phyloP scores from a whole-genome alignment of 305 asterid species.

The Striga hermonthica region DNA sequence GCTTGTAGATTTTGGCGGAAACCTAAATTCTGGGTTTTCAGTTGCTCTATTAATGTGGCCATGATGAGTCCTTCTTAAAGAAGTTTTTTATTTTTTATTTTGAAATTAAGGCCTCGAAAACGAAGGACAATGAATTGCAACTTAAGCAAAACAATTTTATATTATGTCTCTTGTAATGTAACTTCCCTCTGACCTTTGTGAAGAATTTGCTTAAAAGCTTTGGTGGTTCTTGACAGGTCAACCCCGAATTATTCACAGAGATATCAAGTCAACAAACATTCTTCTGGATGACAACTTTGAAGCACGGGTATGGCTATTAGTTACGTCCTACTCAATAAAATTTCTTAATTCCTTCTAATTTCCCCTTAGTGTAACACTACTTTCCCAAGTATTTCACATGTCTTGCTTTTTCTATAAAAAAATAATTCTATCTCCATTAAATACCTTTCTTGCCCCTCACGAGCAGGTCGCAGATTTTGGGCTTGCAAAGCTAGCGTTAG shows the following conservation, averaged over 20 bases:
- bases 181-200: constrained; percentile 15
- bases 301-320: constrained; percentile 52
- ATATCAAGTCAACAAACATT: constrained; percentile 78
- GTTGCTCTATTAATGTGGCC: no score
- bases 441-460: constrained; percentile 17
- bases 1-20: no score
- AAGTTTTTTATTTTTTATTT: no score
- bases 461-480: constrained; percentile 90
- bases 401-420: not conserved
- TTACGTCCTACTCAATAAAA: not conserved
- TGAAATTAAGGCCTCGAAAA: no score
- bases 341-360: not conserved
- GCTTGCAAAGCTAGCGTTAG: constrained; percentile 77
- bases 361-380: not conserved
- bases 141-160: no score
- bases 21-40: no score
- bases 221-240: constrained; percentile 47
- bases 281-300: constrained; percentile 79
- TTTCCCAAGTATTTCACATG: constrained; percentile 16
- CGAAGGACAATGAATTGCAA: no score
- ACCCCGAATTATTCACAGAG: constrained; percentile 88
- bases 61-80: no score
- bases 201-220: constrained; percentile 10
- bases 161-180: constrained; percentile 1
- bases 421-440: constrained; percentile 6